phyloP scores from a whole-genome alignment of 208 protist species.

The Phytomonas francai region DNA sequence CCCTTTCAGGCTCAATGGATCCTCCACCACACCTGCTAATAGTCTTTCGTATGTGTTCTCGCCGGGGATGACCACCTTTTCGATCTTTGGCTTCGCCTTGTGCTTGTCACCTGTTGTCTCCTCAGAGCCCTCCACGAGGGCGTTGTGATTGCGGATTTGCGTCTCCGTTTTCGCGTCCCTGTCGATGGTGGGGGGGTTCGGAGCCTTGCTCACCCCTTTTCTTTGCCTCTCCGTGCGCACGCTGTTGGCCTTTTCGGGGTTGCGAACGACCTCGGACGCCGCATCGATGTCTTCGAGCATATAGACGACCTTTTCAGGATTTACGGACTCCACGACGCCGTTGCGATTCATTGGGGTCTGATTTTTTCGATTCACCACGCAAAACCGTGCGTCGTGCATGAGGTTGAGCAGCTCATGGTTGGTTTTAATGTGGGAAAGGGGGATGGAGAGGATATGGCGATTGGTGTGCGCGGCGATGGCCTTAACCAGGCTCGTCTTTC shows the following conservation, averaged over 20 bases:
- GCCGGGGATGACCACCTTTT: neutral
- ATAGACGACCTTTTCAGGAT: constrained; percentile 67
- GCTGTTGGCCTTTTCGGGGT: neutral
- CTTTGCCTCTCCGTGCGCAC: constrained; percentile 2
- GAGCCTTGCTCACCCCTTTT: neutral
- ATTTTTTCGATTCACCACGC: constrained; percentile 25
- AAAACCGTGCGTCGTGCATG: constrained; percentile 74
- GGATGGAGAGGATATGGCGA: constrained; percentile 77
- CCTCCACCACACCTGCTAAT: constrained; percentile 1
- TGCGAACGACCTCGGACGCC: constrained; percentile 27
- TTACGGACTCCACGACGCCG: constrained; percentile 17
- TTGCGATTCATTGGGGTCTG: constrained; percentile 5
- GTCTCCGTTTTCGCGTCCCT: constrained; percentile 7
- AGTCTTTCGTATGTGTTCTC: neutral
- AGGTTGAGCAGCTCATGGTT: constrained; percentile 81
- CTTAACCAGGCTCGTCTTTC: constrained; percentile 91
- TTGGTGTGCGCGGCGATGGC: constrained; percentile 77
- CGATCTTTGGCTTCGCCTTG: constrained; percentile 5
- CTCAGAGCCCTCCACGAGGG: neutral
- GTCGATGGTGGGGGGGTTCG: neutral
- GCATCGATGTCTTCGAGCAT: constrained; percentile 86
- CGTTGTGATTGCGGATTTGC: neutral
- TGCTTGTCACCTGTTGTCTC: neutral
- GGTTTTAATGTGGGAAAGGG: constrained; percentile 63
- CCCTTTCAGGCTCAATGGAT: constrained; percentile 81